Percentiles rank a stretch among this genome's conserved stretches.
Evolutionary conservation across 2,329 filamentous ascomycete genomes (phyloP).

Genomic region (Cyphellophora attinorum): DNA sequence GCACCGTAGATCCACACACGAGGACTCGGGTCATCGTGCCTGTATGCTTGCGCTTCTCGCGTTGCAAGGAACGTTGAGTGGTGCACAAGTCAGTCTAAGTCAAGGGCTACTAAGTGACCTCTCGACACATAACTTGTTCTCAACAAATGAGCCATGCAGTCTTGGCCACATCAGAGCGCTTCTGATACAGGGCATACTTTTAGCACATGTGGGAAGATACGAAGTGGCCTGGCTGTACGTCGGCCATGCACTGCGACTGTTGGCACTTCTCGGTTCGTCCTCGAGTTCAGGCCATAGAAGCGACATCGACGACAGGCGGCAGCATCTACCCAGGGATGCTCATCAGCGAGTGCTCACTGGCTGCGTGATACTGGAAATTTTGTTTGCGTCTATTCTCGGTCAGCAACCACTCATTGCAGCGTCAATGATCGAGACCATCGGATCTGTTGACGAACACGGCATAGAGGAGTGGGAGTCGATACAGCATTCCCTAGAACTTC

Average conservation of each 20-base stretch:
- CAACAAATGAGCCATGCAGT: background rate
- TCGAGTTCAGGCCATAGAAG: too few relatives aligned
- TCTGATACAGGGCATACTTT: background rate
- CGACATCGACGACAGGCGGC: too few relatives aligned
- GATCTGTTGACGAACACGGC: slow-evolving; percentile 43
- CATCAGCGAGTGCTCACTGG: background rate
- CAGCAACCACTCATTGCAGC: background rate
- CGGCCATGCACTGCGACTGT: background rate
- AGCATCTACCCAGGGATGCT: background rate
- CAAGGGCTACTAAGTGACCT: too few relatives aligned
- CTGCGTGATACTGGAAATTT: background rate
- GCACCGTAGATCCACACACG: too few relatives aligned
- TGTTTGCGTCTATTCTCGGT: background rate
- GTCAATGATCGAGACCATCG: background rate
- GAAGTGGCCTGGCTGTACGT: background rate
- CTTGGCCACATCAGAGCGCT: background rate
- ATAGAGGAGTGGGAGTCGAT: slow-evolving; percentile 68
- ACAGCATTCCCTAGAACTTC: background rate
- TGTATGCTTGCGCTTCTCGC: too few relatives aligned
- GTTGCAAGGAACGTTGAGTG: too few relatives aligned
- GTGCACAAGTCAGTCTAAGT: too few relatives aligned
- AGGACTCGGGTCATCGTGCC: too few relatives aligned
- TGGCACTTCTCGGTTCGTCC: too few relatives aligned
- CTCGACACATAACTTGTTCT: too few relatives aligned
- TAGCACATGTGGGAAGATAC: background rate